phyloP scores from a whole-genome alignment of 331 rosid genomes.

The Malus hybrid region DNA sequence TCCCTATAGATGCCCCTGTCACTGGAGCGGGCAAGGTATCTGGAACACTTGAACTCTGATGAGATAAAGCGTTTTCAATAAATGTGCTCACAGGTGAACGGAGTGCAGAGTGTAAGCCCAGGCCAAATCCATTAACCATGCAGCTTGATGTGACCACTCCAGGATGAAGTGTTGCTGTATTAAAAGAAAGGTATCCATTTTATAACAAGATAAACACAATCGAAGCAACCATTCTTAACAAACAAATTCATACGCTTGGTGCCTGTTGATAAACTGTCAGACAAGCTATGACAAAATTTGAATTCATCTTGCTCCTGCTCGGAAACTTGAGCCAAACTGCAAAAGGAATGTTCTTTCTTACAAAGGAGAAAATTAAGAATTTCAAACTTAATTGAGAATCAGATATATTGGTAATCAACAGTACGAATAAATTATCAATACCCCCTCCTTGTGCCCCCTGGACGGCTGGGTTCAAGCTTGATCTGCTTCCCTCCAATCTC shows the following conservation, averaged over 20 bases:
- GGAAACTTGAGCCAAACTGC: slow-evolving; percentile 52
- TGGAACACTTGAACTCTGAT: slow-evolving; percentile 42
- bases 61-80: slow-evolving; percentile 38
- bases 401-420: not conserved
- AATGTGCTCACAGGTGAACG: slow-evolving; percentile 35
- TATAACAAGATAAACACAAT: slow-evolving; percentile 5
- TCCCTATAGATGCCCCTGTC: slow-evolving; percentile 43
- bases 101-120: slow-evolving; percentile 46
- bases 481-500: slow-evolving; percentile 73
- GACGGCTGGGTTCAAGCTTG: slow-evolving; percentile 63
- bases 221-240: slow-evolving; percentile 4
- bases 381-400: not conserved
- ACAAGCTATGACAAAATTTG: slow-evolving; percentile 41
- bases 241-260: slow-evolving; percentile 39
- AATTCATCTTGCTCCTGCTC: slow-evolving; percentile 49
- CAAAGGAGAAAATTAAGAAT: slow-evolving; percentile 7
- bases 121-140: slow-evolving; percentile 45
- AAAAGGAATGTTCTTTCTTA: slow-evolving; percentile 27
- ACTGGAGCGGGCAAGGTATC: slow-evolving; percentile 29
- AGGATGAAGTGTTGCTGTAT: slow-evolving; percentile 36
- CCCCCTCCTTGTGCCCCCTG: slow-evolving; percentile 42
- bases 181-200: slow-evolving; percentile 19
- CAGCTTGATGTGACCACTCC: slow-evolving; percentile 42
- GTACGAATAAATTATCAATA: slow-evolving; percentile 10
- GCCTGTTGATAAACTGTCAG: slow-evolving; percentile 38